Evolutionary conservation across 495 filamentous ascomycete genomes (phyloP).

Genomic region (Xylaria acuta): DNA sequence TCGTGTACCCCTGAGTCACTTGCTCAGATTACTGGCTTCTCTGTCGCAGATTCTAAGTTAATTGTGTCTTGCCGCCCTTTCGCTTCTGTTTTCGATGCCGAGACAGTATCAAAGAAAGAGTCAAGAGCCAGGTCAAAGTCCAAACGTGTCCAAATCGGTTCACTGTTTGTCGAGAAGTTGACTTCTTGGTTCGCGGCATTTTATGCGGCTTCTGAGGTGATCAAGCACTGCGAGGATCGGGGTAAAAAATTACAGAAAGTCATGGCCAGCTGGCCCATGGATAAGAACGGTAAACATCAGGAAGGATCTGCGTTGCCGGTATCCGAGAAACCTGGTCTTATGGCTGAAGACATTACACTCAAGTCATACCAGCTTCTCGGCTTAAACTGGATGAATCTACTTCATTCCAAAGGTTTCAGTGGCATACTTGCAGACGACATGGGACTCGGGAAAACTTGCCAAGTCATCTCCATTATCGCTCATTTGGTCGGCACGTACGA

Average conservation of each 20-base stretch:
- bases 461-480: constrained; percentile 91
- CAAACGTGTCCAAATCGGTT: constrained; percentile 44
- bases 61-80: constrained; percentile 78
- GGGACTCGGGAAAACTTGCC: constrained; percentile 96
- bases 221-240: constrained; percentile 40
- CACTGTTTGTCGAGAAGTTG: constrained; percentile 46
- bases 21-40: constrained; percentile 75
- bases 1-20: constrained; percentile 73
- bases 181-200: constrained; percentile 37
- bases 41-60: constrained; percentile 66
- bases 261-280: constrained; percentile 35
- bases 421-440: constrained; percentile 97
- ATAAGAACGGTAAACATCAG: constrained; percentile 35
- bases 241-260: constrained; percentile 27
- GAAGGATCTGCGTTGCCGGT: constrained; percentile 38
- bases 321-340: constrained; percentile 73
- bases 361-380: constrained; percentile 95
- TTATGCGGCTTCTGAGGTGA: constrained; percentile 35
- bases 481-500: constrained; percentile 69
- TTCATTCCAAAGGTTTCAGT: constrained; percentile 77
- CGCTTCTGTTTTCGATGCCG: constrained; percentile 63
- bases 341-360: constrained; percentile 72
- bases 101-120: constrained; percentile 58
- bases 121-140: constrained; percentile 45
- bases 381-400: constrained; percentile 87